Evolutionary conservation across 2,329 filamentous ascomycete genomes (phyloP).

Genomic region (Amauroascus niger): DNA sequence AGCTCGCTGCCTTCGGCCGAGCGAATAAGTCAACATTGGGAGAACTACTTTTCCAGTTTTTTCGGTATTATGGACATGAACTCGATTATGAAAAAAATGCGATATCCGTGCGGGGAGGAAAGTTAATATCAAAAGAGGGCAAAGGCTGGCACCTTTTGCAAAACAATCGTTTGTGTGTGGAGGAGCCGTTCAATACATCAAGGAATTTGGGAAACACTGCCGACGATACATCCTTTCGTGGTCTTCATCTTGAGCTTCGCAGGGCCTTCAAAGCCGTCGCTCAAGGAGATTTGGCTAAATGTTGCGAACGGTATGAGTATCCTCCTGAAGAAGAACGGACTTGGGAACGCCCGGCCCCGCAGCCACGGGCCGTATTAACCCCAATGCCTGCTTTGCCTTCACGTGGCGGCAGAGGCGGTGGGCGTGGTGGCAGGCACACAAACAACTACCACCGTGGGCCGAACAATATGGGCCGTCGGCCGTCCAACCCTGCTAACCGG

Average conservation of each 20-base stretch:
- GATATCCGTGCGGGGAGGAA: conserved; percentile 75
- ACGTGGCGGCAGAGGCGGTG: conserved; percentile 42
- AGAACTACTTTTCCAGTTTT: conserved; percentile 87
- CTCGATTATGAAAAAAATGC: conserved; percentile 79
- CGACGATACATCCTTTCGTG: conserved; percentile 86
- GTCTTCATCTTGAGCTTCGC: conserved; percentile 79
- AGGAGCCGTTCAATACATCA: conserved; percentile 86
- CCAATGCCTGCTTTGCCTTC: conserved; percentile 33
- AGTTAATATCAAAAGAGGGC: conserved; percentile 65
- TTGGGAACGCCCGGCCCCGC: conserved; percentile 49
- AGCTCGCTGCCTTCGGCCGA: conserved; percentile 61
- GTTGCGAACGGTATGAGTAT: conserved; percentile 79
- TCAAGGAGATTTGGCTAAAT: conserved; percentile 67
- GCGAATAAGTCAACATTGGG: conserved; percentile 75
- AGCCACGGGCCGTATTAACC: conserved; percentile 47
- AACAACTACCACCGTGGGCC: conserved; percentile 41
- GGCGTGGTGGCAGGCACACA: conserved; percentile 42
- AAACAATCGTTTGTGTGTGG: conserved; percentile 83
- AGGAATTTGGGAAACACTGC: conserved; percentile 93
- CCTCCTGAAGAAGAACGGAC: conserved; percentile 64
- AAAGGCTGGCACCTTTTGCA: conserved; percentile 77
- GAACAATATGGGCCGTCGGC: conserved; percentile 41
- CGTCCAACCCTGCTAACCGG: conserved; percentile 48
- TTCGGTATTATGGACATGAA: conserved; percentile 87
- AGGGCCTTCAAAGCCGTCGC: conserved; percentile 77